These are phyloP conservation scores for Sporothrix dimorphospora DNA, from an alignment of 2,329 filamentous ascomycete species.

Conservation along the genomic window DNA sequence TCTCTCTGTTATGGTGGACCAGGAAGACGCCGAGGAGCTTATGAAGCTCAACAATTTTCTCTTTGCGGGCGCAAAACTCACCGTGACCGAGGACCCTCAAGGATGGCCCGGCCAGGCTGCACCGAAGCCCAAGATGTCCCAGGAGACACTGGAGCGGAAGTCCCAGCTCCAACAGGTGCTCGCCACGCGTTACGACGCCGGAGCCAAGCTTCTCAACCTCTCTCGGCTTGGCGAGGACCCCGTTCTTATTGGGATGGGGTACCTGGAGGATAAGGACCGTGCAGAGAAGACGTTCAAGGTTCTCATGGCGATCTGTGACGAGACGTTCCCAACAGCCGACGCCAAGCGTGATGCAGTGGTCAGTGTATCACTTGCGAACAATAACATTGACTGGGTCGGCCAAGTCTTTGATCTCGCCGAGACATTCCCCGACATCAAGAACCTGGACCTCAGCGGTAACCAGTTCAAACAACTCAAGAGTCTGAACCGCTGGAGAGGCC, in stretches of 20 bases:
- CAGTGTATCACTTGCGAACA: conserved; percentile 80
- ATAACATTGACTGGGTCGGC: conserved; percentile 72
- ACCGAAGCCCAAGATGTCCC: conserved; percentile 48
- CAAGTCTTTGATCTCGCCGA: conserved; percentile 75
- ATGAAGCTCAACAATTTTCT: conserved; percentile 68
- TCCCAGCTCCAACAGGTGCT: conserved; percentile 72
- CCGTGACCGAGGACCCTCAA: conserved; percentile 53
- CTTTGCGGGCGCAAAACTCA: conserved; percentile 68
- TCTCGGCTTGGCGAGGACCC: conserved; percentile 75
- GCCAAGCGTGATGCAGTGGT: conserved; percentile 78
- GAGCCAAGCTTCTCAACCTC: conserved; percentile 77
- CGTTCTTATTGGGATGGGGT: conserved; percentile 71
- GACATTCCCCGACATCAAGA: conserved; percentile 82
- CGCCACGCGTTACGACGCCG: conserved; percentile 70
- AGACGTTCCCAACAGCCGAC: conserved; percentile 70
- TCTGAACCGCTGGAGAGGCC: conserved; percentile 75
- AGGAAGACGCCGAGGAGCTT: conserved; percentile 66
- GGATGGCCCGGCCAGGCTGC: conserved; percentile 43
- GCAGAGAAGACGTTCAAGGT: conserved; percentile 89
- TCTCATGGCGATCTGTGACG: conserved; percentile 83
- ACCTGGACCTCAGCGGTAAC: conserved; percentile 88
- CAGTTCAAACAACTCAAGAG: conserved; percentile 69
- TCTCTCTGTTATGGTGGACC: conserved; percentile 67
- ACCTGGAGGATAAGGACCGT: conserved; percentile 71
- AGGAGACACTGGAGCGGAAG: conserved; percentile 63